Evolutionary conservation across 2,329 filamentous ascomycete species (phyloP).

Genomic region (Dactylellina sp.): DNA sequence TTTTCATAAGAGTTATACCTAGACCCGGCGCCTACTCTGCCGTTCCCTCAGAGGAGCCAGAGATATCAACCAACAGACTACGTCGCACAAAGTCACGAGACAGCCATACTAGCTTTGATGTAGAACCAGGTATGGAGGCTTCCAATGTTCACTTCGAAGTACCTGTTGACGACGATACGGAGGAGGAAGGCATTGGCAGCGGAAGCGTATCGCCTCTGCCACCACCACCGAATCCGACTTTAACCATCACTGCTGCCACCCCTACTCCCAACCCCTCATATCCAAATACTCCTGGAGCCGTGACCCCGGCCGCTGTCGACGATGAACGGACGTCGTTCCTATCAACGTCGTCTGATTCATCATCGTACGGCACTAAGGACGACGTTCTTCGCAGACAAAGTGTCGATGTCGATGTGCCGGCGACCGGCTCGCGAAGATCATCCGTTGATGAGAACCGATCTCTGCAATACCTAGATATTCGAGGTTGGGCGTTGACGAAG

Average conservation of each 20-base stretch:
- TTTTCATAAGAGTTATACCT: conserved; percentile 83
- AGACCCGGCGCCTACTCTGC: conserved; percentile 70
- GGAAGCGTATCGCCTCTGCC: conserved; percentile 31
- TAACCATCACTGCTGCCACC: conserved; percentile 53
- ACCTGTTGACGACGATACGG: conserved; percentile 38
- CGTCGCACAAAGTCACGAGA: conserved; percentile 67
- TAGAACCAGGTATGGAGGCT: conserved; percentile 74
- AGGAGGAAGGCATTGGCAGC: conserved; percentile 43
- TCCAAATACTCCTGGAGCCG: conserved; percentile 47
- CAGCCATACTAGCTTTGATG: conserved; percentile 63
- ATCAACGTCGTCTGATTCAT: conserved; percentile 69
- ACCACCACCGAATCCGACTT: conserved; percentile 34
- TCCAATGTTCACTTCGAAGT: conserved; percentile 45
- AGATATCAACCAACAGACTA: conserved; percentile 64
- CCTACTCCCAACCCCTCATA: conserved; percentile 50
- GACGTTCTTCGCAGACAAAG: conserved; percentile 63
- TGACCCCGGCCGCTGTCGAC: conserved; percentile 38
- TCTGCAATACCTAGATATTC: conserved; percentile 76
- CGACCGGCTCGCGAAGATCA: conserved; percentile 38
- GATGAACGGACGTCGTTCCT: conserved; percentile 86
- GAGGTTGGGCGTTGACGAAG: conserved; percentile 79
- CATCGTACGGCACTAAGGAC: conserved; percentile 62
- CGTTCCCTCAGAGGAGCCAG: conserved; percentile 67
- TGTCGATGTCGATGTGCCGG: conserved; percentile 73
- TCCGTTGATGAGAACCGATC: conserved; percentile 45